Conservation (phyloP, 371 early-diverging fungal species). For the Saksenaea vasiformis region DNA sequence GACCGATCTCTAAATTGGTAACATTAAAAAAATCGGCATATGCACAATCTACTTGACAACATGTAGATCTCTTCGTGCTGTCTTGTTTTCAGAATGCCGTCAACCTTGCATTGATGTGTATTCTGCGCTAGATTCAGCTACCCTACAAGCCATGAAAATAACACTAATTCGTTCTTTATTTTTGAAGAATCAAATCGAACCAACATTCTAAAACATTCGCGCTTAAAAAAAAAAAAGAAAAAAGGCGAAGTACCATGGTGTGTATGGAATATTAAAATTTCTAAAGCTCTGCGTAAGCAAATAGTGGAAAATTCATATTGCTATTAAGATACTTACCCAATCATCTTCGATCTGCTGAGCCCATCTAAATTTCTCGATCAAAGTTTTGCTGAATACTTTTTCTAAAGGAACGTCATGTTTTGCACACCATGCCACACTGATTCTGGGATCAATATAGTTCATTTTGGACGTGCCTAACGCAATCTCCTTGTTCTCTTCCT, state of each 20-base stretch:
- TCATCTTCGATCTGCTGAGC: constrained; percentile 77
- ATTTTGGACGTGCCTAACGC: constrained; percentile 96
- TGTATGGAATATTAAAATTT: background rate
- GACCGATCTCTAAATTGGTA: too few relatives aligned
- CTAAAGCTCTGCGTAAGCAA: background rate
- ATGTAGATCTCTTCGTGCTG: too few relatives aligned
- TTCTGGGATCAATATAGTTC: constrained; percentile 98
- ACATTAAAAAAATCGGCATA: too few relatives aligned
- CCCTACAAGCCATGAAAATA: too few relatives aligned
- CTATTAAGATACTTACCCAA: constrained; percentile 52
- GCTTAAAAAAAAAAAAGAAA: too few relatives aligned
- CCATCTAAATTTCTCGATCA: constrained; percentile 97
- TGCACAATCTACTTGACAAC: too few relatives aligned
- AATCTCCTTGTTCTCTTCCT: constrained; percentile 97
- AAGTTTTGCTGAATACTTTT: constrained; percentile 88
- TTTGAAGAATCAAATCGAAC: background rate
- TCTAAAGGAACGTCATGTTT: constrained; percentile 87
- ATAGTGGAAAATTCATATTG: background rate
- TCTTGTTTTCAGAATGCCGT: too few relatives aligned
- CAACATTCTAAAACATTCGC: background rate
- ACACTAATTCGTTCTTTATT: too few relatives aligned
- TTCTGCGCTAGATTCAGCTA: too few relatives aligned
- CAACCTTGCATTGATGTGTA: too few relatives aligned
- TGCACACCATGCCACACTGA: constrained; percentile 92
- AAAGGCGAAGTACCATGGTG: too few relatives aligned